Evolutionary conservation across 768 basidiomycete genomes (phyloP), one percentile per base, ranked within the genome.

Genomic region (Mycena leptocephala): DNA sequence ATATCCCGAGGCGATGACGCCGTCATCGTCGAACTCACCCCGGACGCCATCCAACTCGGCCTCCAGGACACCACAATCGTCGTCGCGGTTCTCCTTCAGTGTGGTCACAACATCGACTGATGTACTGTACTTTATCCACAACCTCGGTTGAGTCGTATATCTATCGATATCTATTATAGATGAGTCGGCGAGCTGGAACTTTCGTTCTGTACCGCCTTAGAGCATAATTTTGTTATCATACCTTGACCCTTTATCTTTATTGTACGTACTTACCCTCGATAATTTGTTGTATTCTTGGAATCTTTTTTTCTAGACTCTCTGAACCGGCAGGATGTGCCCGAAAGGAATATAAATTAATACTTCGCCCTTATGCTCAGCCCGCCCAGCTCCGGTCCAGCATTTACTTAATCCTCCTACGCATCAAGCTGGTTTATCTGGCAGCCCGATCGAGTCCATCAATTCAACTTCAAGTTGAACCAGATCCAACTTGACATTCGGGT

Each of bases 51-150:
- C 37, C 88, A 91, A 70, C 84, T 88, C 10, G 89, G 88, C 20
- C 87, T 94, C 22, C 84, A 93, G 6, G 90, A 93, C 28, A 81
- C 86, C 10, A 82, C 86, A 71, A 80, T 93, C 32, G 85, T 91
- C 13, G 92, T 91, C 0, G 87, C 91, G 0, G 78, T 91, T 7
- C 84, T 94, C 28, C 84, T 94, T 55, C 91, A 90, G 72, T 92
- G 87, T 63, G 93, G 93, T n/a, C 89, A 88, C 70, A 90, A 86
- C 82, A 90, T 94, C 28, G 93, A 93, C 77, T 94, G 72, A 83
- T 5, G n/a, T n/a, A n/a, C n/a, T n/a, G n/a, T n/a, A n/a, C n/a
- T n/a, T n/a, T n/a, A n/a, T n/a, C n/a, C n/a, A n/a, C n/a, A n/a
- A n/a, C n/a, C n/a, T 30, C 28, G 43, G 43, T 18, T 14, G 16